Base-by-base conservation (phyloP, 2,329 filamentous ascomycete genomes). In the Stachybotrys elegans region DNA sequence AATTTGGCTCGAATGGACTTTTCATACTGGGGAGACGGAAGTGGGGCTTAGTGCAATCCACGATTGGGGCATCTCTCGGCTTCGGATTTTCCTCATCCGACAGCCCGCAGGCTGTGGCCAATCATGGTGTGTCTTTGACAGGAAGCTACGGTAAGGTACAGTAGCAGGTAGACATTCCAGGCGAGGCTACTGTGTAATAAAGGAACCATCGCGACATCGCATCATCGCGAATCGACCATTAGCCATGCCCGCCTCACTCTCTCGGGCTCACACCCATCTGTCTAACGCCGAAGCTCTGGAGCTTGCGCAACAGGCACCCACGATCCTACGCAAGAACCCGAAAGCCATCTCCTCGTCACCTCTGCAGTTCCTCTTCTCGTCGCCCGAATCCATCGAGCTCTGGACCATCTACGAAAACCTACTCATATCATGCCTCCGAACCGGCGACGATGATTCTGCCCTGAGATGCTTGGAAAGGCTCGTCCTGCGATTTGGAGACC, bases 321-420 rank as follows among this genome's bases (percentile, higher is more conserved):
- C 56, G 42, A 71, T 83, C 48, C 68, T 84, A 46, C 66, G 66
- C 51, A 77, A 66, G 55, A 75, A 75, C 36, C 72, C 76, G 6
- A 76, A 73, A 50, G 69, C 72, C 25, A 70, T 78, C 47, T 76
- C 76, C 5, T 66, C 72, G n/a, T 80, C 78, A 23, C 69, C 75
- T 3, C 54, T 83, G 9, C 56, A 61, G 21, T 75, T 75, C 8
- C 62, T 83, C 4, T 73, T 81, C 54, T 70, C 75, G 1, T 66
- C 75, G 2, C 63, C 76, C 22, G 91, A 96, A 62, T 83, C 83
- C 0, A 75, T 86, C 43, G 89, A 95, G 52, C 75, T 88, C 59
- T 97, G 92, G 90, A 78, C 78, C 14, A 81, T 80, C 35, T 87
- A 93, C 65, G 92, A 97, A 68, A 93, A 95, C 60, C 76, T 97